A percentile compares a stretch with the other conserved stretches of the same genome.
These are phyloP conservation scores for Pichia inconspicua DNA, from an alignment of 1,139 yeast species.

Conservation along the genomic window DNA sequence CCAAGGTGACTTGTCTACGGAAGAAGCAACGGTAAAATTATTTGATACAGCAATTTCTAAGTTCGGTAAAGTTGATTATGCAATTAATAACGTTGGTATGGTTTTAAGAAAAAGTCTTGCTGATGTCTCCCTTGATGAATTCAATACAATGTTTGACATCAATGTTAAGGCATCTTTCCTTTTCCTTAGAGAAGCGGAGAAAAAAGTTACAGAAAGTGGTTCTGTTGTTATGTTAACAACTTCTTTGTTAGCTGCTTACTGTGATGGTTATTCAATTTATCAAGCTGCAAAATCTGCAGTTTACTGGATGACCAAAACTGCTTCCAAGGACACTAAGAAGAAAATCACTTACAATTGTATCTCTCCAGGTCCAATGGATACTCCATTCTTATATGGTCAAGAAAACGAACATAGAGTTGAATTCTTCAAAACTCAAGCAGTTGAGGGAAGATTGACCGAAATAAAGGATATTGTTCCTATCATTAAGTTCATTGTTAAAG, in stretches of 20 bases:
- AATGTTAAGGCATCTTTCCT: slow-evolving; percentile 57
- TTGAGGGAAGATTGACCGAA: slow-evolving; percentile 47
- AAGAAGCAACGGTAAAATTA: slow-evolving; percentile 36
- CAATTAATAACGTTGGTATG: slow-evolving; percentile 59
- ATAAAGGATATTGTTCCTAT: slow-evolving; percentile 58
- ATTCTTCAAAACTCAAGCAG: slow-evolving; percentile 45
- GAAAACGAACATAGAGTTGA: slow-evolving; percentile 47
- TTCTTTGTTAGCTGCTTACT: slow-evolving; percentile 58
- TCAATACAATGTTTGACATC: slow-evolving; percentile 42
- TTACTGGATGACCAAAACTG: slow-evolving; percentile 48
- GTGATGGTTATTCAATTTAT: slow-evolving; percentile 48
- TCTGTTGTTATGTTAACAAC: slow-evolving; percentile 52
- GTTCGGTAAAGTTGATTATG: slow-evolving; percentile 50
- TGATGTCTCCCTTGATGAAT: slow-evolving; percentile 46
- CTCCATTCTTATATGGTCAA: slow-evolving; percentile 59
- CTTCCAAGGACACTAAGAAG: slow-evolving; percentile 47
- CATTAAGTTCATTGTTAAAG: slow-evolving; percentile 50
- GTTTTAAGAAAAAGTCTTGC: slow-evolving; percentile 49
- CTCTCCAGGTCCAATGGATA: slow-evolving; percentile 70
- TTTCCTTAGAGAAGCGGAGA: slow-evolving; percentile 52
- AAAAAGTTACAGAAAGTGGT: slow-evolving; percentile 44
- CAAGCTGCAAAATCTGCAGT: slow-evolving; percentile 62
- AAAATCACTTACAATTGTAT: slow-evolving; percentile 49
- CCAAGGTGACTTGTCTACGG: slow-evolving; percentile 41
- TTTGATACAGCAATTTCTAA: slow-evolving; percentile 38